phyloP scores from a whole-genome alignment of 768 basidiomycete genomes.

The Pleurotus pulmonarius region DNA sequence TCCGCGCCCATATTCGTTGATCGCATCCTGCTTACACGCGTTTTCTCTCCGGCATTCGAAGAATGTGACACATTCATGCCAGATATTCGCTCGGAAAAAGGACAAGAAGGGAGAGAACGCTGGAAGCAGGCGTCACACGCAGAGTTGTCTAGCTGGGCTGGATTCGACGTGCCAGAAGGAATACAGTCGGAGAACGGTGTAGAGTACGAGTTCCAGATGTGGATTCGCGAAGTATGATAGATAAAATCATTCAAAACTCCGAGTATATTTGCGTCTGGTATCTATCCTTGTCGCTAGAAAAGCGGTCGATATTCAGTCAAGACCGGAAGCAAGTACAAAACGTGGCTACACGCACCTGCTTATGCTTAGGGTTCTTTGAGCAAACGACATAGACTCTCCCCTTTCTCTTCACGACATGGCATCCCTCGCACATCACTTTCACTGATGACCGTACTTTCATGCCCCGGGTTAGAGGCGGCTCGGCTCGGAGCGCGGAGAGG shows the following conservation, averaged over 20 bases:
- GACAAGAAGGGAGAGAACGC: slow-evolving; percentile 13
- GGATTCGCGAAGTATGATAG: slow-evolving; percentile 46
- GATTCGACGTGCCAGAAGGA: slow-evolving; percentile 73
- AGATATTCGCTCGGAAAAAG: slow-evolving; percentile 49
- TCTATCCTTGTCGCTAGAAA: slow-evolving; percentile 63
- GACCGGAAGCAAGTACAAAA: slow-evolving; percentile 11
- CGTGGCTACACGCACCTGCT: slow-evolving; percentile 64
- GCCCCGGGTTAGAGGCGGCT: slow-evolving; percentile 49
- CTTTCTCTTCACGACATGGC: slow-evolving; percentile 83
- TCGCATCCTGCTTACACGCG: slow-evolving; percentile 84
- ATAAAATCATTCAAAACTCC: no score
- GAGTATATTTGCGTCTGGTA: not conserved
- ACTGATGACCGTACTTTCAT: slow-evolving; percentile 98
- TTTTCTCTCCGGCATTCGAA: slow-evolving; percentile 68
- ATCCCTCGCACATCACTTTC: slow-evolving; percentile 93
- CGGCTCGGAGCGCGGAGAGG: slow-evolving; percentile 7
- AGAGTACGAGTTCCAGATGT: slow-evolving; percentile 95
- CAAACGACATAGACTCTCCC: slow-evolving; percentile 92
- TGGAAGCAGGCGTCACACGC: slow-evolving; percentile 63
- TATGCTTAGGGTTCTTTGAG: slow-evolving; percentile 93
- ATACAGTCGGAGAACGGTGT: slow-evolving; percentile 80
- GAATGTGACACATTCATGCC: slow-evolving; percentile 89
- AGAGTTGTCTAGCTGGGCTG: slow-evolving; percentile 74
- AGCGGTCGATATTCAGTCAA: no score
- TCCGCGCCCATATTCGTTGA: slow-evolving; percentile 49